phyloP scores from a whole-genome alignment of 345 rosid species.

The Zanthoxylum bungeanum region DNA sequence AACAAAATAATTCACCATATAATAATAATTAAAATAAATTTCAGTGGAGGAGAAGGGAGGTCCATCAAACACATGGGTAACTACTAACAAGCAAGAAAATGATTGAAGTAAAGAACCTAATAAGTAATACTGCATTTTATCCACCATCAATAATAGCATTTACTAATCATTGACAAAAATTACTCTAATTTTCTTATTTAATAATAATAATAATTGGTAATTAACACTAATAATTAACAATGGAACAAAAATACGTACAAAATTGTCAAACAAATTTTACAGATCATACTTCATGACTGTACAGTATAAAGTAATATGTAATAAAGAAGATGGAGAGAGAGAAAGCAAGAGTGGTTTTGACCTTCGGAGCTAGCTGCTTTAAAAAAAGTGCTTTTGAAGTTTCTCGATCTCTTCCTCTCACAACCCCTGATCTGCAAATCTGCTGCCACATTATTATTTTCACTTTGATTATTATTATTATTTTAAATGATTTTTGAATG shows the following conservation, averaged over 20 bases:
- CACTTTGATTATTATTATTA: slow-evolving; percentile 3
- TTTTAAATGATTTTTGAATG: neutral
- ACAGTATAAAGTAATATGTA: slow-evolving; percentile 5
- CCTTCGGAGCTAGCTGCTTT: neutral
- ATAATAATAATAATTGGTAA: neutral
- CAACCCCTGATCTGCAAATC: slow-evolving; percentile 40
- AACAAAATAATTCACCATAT: too few relatives aligned
- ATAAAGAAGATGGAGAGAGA: neutral
- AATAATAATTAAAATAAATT: neutral
- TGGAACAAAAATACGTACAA: slow-evolving; percentile 19
- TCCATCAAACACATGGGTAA: neutral
- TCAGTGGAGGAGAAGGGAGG: neutral
- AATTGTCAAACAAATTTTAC: slow-evolving; percentile 27
- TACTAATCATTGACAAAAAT: slow-evolving; percentile 1
- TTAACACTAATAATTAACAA: slow-evolving; percentile 15
- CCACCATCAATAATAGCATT: neutral
- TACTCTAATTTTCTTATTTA: neutral
- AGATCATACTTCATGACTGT: slow-evolving; percentile 7
- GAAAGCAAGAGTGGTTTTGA: neutral
- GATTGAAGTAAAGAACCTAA: neutral
- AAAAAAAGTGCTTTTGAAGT: neutral
- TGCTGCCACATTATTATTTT: slow-evolving; percentile 35
- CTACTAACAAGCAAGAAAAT: neutral
- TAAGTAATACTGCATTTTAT: neutral
- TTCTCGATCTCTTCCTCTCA: neutral